phyloP scores from a whole-genome alignment of 2,329 filamentous ascomycete genomes.

The Penicillium aurantiogriseum region DNA sequence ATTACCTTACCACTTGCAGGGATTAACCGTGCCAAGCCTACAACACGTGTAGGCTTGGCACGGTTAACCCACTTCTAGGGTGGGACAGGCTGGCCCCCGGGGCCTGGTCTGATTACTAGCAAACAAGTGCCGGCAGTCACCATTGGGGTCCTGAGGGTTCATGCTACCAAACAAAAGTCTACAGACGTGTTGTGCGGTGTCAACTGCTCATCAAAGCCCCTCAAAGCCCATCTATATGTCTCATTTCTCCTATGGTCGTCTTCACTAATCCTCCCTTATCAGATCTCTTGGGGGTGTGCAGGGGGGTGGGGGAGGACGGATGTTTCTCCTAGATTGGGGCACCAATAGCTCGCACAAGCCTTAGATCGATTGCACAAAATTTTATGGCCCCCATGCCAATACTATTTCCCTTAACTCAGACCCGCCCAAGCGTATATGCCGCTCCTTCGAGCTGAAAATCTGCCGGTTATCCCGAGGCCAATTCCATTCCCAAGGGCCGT shows the following conservation, averaged over 20 bases:
- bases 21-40: too few relatives aligned
- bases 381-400: background rate
- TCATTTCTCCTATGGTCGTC: background rate
- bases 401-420: background rate
- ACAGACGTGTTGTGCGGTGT: background rate
- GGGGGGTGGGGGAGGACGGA: too few relatives aligned
- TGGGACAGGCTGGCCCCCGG: too few relatives aligned
- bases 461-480: background rate
- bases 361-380: background rate
- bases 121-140: too few relatives aligned
- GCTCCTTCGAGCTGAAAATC: background rate
- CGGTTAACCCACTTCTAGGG: too few relatives aligned
- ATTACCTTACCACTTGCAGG: too few relatives aligned
- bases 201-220: background rate
- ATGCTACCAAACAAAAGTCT: too few relatives aligned
- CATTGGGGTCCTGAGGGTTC: too few relatives aligned
- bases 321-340: background rate
- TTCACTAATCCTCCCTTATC: background rate
- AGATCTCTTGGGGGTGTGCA: background rate
- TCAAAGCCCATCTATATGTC: background rate
- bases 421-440: too few relatives aligned
- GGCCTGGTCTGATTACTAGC: too few relatives aligned
- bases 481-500: background rate
- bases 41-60: too few relatives aligned
- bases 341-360: background rate